These are phyloP conservation scores for Pisolithus tinctorius DNA, from an alignment of 768 basidiomycete genomes.

Conservation along the genomic window DNA sequence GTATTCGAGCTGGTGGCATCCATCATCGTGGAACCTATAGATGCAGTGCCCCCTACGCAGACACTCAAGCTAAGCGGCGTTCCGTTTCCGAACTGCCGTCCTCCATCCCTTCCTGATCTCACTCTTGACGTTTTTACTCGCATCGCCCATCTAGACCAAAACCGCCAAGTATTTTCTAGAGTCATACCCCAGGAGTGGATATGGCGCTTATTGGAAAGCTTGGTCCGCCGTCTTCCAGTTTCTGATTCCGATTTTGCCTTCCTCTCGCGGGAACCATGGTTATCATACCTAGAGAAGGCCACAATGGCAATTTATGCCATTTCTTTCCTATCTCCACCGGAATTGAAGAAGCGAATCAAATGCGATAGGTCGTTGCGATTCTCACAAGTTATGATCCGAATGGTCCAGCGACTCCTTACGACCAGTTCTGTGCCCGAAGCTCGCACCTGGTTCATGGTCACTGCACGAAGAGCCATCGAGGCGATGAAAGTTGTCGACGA, in stretches of 20 bases:
- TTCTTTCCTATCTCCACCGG: constrained; percentile 73
- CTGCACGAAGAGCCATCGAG: constrained; percentile 64
- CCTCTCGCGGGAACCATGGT: constrained; percentile 57
- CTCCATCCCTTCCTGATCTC: constrained; percentile 58
- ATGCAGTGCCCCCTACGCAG: constrained; percentile 57
- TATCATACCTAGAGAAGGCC: constrained; percentile 73
- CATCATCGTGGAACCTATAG: constrained; percentile 63
- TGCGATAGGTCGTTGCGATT: constrained; percentile 60
- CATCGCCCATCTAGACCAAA: constrained; percentile 67
- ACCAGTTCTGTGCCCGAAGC: constrained; percentile 40
- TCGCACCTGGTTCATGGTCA: constrained; percentile 46
- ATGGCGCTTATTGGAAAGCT: constrained; percentile 55
- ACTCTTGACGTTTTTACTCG: constrained; percentile 86
- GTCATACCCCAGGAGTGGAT: constrained; percentile 53
- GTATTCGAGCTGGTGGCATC: constrained; percentile 66
- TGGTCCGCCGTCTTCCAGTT: constrained; percentile 82
- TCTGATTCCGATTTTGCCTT: constrained; percentile 68
- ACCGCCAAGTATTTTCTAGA: constrained; percentile 64
- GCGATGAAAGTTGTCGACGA: constrained; percentile 75
- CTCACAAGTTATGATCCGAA: constrained; percentile 60
- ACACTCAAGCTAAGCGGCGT: constrained; percentile 49
- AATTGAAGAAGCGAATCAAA: constrained; percentile 66
- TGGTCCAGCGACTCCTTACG: constrained; percentile 59
- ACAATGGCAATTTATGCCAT: constrained; percentile 83
- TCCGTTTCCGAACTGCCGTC: constrained; percentile 37